Evolutionary conservation across 345 rosid species (phyloP).

Genomic region (Rubroshorea leprosula): DNA sequence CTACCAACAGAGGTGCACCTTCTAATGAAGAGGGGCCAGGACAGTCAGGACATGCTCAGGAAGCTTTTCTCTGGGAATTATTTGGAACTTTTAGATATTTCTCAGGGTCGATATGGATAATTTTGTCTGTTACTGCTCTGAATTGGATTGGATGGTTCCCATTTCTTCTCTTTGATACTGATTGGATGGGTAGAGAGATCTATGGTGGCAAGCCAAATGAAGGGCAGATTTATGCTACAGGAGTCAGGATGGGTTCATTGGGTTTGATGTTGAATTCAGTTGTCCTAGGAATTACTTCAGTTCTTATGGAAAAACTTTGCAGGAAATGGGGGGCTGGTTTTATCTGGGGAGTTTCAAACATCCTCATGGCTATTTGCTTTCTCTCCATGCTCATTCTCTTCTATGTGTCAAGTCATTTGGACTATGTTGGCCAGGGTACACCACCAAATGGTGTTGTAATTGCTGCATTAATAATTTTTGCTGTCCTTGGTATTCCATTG

Average conservation of each 20-base stretch:
- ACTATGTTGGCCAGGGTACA: constrained; percentile 45
- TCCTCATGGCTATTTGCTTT: constrained; percentile 84
- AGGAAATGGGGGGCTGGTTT: constrained; percentile 96
- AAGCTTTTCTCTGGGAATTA: constrained; percentile 87
- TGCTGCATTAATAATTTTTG: constrained; percentile 57
- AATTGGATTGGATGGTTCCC: constrained; percentile 21
- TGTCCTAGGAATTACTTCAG: constrained; percentile 82
- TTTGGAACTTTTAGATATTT: constrained; percentile 85
- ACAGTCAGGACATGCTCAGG: constrained; percentile 45
- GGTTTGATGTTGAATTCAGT: constrained; percentile 91
- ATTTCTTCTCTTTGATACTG: constrained; percentile 51
- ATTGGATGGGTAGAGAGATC: constrained; percentile 97
- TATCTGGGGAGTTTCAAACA: constrained; percentile 80
- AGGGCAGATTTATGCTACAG: constrained; percentile 51
- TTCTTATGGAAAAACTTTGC: constrained; percentile 90
- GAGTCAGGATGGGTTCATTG: constrained; percentile 88
- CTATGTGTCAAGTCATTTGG: constrained; percentile 51
- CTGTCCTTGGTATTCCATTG: constrained; percentile 84
- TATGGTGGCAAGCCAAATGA: constrained; percentile 79
- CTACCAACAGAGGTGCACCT: constrained; percentile 19
- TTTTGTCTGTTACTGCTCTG: constrained; percentile 13
- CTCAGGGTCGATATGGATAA: constrained; percentile 50
- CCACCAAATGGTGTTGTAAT: constrained; percentile 72
- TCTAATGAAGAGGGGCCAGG: constrained; percentile 33
- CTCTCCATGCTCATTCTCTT: constrained; percentile 63